Percentiles rank a stretch among this genome's conserved stretches.
Conservation (phyloP, 1,284 basidiomycete genomes). For the Peniophora sp. region DNA sequence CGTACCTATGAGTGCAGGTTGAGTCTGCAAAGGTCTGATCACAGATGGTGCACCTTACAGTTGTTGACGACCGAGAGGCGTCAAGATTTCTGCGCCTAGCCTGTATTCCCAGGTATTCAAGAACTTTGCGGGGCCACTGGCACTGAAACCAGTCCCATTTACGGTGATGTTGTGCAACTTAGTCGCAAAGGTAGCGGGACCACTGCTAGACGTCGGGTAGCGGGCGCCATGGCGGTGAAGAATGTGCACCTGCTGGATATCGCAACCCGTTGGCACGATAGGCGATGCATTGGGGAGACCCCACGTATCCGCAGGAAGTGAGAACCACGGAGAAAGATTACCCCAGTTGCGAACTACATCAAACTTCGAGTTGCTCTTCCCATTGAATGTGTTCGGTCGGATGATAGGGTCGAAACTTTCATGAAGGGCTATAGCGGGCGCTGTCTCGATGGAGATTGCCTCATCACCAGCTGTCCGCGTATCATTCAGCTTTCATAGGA, state of each 20-base stretch:
- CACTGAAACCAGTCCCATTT: constrained; percentile 26
- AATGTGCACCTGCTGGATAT: constrained; percentile 42
- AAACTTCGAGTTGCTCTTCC: constrained; percentile 11
- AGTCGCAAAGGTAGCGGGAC: constrained; percentile 31
- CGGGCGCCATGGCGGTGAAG: constrained; percentile 50
- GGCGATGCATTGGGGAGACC: constrained; percentile 44
- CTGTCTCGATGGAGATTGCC: constrained; percentile 18
- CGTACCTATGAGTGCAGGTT: constrained; percentile 25
- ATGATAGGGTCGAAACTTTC: constrained; percentile 17
- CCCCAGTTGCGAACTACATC: constrained; percentile 34
- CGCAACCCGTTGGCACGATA: constrained; percentile 39
- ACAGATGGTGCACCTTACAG: constrained; percentile 25
- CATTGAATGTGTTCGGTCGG: constrained; percentile 10
- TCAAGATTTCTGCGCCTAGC: constrained; percentile 48
- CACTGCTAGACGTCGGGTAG: constrained; percentile 35
- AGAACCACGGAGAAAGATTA: constrained; percentile 54
- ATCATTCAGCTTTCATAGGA: not conserved
- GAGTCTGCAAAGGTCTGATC: not conserved
- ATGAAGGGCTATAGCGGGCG: constrained; percentile 15
- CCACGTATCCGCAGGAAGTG: constrained; percentile 39
- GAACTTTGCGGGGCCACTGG: constrained; percentile 41
- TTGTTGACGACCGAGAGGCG: constrained; percentile 48
- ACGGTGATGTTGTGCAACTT: constrained; percentile 28
- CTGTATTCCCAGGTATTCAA: constrained; percentile 47
- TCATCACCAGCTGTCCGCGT: constrained; percentile 15